Evolutionary conservation across 768 basidiomycete species (phyloP).

Genomic region (Daedaleopsis sinensis): DNA sequence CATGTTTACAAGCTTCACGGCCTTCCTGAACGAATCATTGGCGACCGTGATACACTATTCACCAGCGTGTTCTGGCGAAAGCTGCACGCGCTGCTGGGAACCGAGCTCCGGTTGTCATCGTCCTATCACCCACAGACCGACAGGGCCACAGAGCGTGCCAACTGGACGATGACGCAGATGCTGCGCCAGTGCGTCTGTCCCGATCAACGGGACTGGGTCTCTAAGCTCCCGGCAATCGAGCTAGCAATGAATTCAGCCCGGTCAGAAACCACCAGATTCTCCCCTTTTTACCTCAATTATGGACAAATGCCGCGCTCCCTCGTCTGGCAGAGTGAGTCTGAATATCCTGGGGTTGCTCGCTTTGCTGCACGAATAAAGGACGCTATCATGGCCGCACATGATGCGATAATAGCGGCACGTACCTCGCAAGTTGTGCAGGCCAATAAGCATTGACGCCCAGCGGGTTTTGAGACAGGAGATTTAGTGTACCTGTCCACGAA

Average conservation of each 20-base stretch:
- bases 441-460: slow-evolving; percentile 26
- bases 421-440: slow-evolving; percentile 32
- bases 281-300: slow-evolving; percentile 37
- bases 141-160: slow-evolving; percentile 40
- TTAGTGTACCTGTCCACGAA: slow-evolving; percentile 40
- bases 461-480: slow-evolving; percentile 25
- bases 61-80: slow-evolving; percentile 45
- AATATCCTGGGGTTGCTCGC: slow-evolving; percentile 25
- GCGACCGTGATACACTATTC: slow-evolving; percentile 44
- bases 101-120: slow-evolving; percentile 39
- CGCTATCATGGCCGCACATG: slow-evolving; percentile 35
- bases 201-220: slow-evolving; percentile 39
- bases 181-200: slow-evolving; percentile 29
- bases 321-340: background rate
- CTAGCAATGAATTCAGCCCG: slow-evolving; percentile 34
- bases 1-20: slow-evolving; percentile 41
- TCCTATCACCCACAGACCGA: slow-evolving; percentile 50
- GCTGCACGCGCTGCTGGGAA: slow-evolving; percentile 33
- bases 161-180: slow-evolving; percentile 36
- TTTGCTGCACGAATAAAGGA: slow-evolving; percentile 28
- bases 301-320: slow-evolving; percentile 19
- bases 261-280: slow-evolving; percentile 37
- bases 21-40: slow-evolving; percentile 40
- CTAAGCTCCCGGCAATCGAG: slow-evolving; percentile 25
- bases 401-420: slow-evolving; percentile 38